These are phyloP conservation scores for Fusarium udum DNA, from an alignment of 2,329 filamentous ascomycete species.

Conservation along the genomic window DNA sequence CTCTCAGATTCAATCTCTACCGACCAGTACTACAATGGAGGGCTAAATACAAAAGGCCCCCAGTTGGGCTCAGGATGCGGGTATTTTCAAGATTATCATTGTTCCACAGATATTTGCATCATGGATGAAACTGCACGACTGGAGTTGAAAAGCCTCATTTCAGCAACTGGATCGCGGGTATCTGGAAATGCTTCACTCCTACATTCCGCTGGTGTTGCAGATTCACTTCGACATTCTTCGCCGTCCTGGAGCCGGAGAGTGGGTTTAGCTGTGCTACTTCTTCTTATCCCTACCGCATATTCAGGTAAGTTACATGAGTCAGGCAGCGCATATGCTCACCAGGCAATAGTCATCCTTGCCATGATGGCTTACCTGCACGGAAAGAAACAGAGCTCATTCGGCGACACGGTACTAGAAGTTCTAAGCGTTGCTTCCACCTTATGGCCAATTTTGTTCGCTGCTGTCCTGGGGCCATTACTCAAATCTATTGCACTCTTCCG, in stretches of 20 bases:
- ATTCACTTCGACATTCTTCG: not conserved
- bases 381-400: not conserved
- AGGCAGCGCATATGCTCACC: not conserved
- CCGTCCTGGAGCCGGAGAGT: not conserved
- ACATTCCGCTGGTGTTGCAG: accelerated
- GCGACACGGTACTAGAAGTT: not conserved
- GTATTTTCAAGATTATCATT: not conserved
- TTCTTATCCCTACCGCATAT: not conserved
- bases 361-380: not conserved
- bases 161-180: accelerated
- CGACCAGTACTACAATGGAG: too few relatives aligned
- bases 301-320: not conserved
- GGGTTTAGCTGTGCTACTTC: accelerated
- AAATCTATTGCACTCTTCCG: not conserved
- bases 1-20: too few relatives aligned
- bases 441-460: constrained; percentile 15
- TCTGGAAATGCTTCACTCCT: not conserved
- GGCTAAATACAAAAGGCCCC: too few relatives aligned
- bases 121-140: not conserved
- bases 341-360: not conserved
- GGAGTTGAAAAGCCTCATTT: not conserved
- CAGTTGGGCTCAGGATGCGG: not conserved
- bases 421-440: not conserved
- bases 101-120: too few relatives aligned
- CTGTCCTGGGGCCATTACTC: not conserved